Percentiles rank a stretch among this genome's conserved stretches.
Evolutionary conservation across 495 filamentous ascomycete species (phyloP).

Genomic region (Penicillium turbatum): DNA sequence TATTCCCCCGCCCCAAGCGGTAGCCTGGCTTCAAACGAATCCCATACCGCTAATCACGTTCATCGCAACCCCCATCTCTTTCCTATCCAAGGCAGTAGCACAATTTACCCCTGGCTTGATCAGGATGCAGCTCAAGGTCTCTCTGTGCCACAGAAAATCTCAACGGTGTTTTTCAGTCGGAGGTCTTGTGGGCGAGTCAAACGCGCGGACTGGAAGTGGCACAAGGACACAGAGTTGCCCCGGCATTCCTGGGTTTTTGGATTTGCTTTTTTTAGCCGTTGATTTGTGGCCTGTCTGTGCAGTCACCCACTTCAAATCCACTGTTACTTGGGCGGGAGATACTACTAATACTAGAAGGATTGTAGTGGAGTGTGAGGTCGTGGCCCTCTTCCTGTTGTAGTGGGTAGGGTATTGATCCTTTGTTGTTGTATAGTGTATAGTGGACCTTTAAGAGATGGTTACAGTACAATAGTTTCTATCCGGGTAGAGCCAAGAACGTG

Average conservation of each 20-base stretch:
- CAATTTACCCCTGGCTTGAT: slow-evolving; percentile 9
- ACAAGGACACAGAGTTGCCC: slow-evolving; percentile 8
- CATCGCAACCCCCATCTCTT: not conserved
- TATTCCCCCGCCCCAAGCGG: not conserved
- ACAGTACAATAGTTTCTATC: slow-evolving; percentile 21
- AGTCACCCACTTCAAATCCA: slow-evolving; percentile 2
- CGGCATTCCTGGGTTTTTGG: not conserved
- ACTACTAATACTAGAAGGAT: slow-evolving; percentile 2
- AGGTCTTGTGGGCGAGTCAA: slow-evolving; percentile 6
- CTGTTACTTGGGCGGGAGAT: not conserved
- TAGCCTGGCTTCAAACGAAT: not conserved
- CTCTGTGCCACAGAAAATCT: slow-evolving; percentile 2
- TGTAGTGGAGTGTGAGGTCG: slow-evolving; percentile 5
- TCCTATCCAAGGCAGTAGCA: not conserved
- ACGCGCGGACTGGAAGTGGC: not conserved
- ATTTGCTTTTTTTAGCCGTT: slow-evolving; percentile 18
- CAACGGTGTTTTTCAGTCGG: not conserved
- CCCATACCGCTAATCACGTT: not conserved
- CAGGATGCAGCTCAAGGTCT: slow-evolving; percentile 8
- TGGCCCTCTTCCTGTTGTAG: not conserved
- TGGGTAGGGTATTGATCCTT: not conserved
- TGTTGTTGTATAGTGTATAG: too few species aligned
- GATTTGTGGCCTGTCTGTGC: slow-evolving; percentile 7
- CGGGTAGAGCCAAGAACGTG: not conserved
- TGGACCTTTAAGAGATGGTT: slow-evolving; percentile 8